Percentiles rank a stretch among this genome's conserved stretches.
Conservation (phyloP, 768 basidiomycete genomes). For the Pisolithus microcarpus region DNA sequence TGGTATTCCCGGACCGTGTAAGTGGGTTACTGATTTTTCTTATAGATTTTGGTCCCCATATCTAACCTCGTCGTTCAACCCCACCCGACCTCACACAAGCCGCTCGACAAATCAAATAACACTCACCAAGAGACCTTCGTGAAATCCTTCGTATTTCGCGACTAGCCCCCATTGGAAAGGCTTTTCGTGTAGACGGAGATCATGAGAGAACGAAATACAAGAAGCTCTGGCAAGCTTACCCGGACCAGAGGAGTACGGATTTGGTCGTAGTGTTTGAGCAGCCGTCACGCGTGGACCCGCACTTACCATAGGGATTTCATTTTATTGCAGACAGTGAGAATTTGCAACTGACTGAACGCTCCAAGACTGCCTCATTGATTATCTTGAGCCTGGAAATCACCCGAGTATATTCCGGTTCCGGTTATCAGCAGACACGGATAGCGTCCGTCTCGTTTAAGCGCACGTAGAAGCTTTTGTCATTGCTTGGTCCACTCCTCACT, state of each 20-base stretch:
- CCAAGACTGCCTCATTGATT: no score
- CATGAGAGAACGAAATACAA: constrained; percentile 21
- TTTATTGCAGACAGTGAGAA: no score
- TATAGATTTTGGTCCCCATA: not conserved
- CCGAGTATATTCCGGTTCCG: no score
- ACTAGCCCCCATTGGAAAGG: constrained; percentile 31
- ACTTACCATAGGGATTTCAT: no score
- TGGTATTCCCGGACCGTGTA: constrained; percentile 38
- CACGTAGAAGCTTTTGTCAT: no score
- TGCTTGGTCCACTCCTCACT: no score
- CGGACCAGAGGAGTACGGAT: constrained; percentile 29
- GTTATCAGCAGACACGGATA: no score
- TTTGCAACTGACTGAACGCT: no score
- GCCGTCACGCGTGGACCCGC: not conserved
- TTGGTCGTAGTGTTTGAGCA: constrained; percentile 30
- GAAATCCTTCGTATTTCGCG: constrained; percentile 38
- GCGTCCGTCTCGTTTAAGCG: no score
- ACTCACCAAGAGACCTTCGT: constrained; percentile 31
- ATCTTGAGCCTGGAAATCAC: no score
- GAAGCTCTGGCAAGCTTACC: constrained; percentile 34
- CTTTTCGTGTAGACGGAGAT: constrained; percentile 18
- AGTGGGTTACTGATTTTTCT: constrained; percentile 14
- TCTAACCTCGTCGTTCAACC: constrained; percentile 14
- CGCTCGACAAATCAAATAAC: constrained; percentile 25
- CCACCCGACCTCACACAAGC: constrained; percentile 33